These are phyloP conservation scores for Phaseolus lunatus DNA, from an alignment of 306 rosid species.

Conservation along the genomic window DNA sequence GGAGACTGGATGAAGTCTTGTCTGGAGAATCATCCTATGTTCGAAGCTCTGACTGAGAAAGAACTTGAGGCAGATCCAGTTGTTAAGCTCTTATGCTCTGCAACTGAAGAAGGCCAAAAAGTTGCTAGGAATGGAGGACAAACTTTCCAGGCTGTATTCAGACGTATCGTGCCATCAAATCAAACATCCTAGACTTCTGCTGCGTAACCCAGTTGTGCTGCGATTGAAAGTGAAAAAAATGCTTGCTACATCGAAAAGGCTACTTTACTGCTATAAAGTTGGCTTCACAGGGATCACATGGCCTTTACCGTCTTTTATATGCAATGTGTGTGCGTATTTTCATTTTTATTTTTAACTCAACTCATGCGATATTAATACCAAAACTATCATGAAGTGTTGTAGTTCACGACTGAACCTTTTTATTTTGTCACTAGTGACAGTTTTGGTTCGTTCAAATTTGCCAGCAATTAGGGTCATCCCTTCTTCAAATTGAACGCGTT, in stretches of 20 bases:
- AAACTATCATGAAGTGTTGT: background rate
- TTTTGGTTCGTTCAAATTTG: conserved; percentile 24
- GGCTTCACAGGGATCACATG: conserved; percentile 8
- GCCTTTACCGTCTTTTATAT: conserved; percentile 24
- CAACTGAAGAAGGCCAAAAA: conserved; percentile 98
- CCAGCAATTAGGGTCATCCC: conserved; percentile 1
- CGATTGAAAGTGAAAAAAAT: background rate
- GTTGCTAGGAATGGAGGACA: conserved; percentile 95
- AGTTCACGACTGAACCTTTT: conserved; percentile 17
- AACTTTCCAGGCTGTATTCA: conserved; percentile 78
- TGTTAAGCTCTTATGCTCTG: conserved; percentile 72
- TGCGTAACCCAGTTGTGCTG: conserved; percentile 27
- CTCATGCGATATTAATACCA: background rate
- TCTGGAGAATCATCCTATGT: conserved; percentile 87
- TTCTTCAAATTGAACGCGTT: background rate
- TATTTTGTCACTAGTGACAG: background rate
- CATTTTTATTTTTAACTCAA: conserved; percentile 30
- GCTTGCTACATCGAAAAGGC: background rate
- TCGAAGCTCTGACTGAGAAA: conserved; percentile 69
- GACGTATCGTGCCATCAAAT: conserved; percentile 64
- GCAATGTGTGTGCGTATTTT: conserved; percentile 26
- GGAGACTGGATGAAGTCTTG: conserved; percentile 96
- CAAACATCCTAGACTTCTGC: conserved; percentile 43
- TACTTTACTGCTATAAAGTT: background rate
- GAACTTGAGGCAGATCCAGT: conserved; percentile 91